phyloP scores from a whole-genome alignment of 371 early-diverging fungal species.

The Mucor indicus region DNA sequence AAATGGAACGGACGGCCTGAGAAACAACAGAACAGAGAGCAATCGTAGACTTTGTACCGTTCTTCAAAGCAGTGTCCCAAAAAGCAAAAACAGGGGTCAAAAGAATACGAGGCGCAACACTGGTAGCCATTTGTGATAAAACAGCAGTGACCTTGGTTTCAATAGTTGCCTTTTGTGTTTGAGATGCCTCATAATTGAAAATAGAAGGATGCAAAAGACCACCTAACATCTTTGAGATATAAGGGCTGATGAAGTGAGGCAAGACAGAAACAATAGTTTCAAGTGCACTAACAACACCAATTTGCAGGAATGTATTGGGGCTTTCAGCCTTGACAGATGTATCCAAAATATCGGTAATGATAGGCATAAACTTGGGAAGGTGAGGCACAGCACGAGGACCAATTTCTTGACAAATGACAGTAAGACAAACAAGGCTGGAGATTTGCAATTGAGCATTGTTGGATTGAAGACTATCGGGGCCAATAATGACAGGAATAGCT shows the following conservation, averaged over 20 bases:
- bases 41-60: constrained; percentile 53
- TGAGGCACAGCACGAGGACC: constrained; percentile 82
- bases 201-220: constrained; percentile 57
- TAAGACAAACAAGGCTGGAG: constrained; percentile 71
- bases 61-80: constrained; percentile 52
- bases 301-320: constrained; percentile 43
- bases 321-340: constrained; percentile 30
- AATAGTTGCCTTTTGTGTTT: constrained; percentile 44
- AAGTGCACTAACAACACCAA: constrained; percentile 68
- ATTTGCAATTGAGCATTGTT: constrained; percentile 62
- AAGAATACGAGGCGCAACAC: constrained; percentile 68
- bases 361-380: constrained; percentile 84
- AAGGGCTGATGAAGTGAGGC: constrained; percentile 86
- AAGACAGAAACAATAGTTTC: constrained; percentile 69
- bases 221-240: constrained; percentile 58
- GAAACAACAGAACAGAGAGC: constrained; percentile 64
- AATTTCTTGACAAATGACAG: constrained; percentile 69
- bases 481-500: constrained; percentile 59
- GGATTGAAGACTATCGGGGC: constrained; percentile 49
- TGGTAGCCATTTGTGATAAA: constrained; percentile 51
- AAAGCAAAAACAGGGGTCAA: constrained; percentile 67
- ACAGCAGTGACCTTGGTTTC: constrained; percentile 52
- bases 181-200: constrained; percentile 36
- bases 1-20: constrained; percentile 61
- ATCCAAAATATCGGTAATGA: constrained; percentile 41